Evolutionary conservation across 352 stramenopile genomes (phyloP), one percentile per base, ranked within the genome.

Genomic region (Achlya hypogyna): DNA sequence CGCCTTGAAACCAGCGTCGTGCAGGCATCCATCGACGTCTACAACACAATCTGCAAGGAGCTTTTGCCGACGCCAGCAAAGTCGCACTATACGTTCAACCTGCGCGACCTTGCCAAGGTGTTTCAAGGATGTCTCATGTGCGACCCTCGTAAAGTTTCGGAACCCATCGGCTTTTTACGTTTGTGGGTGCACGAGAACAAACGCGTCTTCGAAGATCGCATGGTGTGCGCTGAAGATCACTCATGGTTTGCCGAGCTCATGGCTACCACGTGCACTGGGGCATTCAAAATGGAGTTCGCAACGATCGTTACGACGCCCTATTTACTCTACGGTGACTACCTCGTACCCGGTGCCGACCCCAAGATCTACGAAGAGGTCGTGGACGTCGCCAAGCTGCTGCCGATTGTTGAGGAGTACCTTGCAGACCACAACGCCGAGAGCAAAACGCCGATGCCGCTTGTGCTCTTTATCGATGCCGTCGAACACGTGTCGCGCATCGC

Each of bases 81-180:
- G 65, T 96, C 88, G 2, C 94, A 98, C 69, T 98, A 98, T 74
- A 96, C 91, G 8, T 98, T 98, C 72, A 98, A 98, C 72, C 70
- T 98, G 51, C 82, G 94, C 5, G 94, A 98, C 72, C 65, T 98
- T 1, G 93, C 90, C 22, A 97, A 97, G 69, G 87, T 98, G 0
- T 96, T 98, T 35, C 89, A 98, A 53, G 93, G 93, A 20, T 81
- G 96, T 10, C 74, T 97, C 10, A 96, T 95, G 83, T 79, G 78
- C 28, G 86, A 95, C 52, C 80, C 73, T 53, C 84, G 89, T 40
- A 78, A 81, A 1, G 86, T 97, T 38, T 71, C 69, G 0, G 74
- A 88, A 20, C 60, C 74, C 0, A 75, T 87, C 22, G 74, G 78
- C 27, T 69, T 98, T 2, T 81, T 96, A 45, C 78, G 94, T 0